Evolutionary conservation across 768 basidiomycete genomes (phyloP), one percentile per base, ranked within the genome.

Genomic region (Lentinula aciculospora): DNA sequence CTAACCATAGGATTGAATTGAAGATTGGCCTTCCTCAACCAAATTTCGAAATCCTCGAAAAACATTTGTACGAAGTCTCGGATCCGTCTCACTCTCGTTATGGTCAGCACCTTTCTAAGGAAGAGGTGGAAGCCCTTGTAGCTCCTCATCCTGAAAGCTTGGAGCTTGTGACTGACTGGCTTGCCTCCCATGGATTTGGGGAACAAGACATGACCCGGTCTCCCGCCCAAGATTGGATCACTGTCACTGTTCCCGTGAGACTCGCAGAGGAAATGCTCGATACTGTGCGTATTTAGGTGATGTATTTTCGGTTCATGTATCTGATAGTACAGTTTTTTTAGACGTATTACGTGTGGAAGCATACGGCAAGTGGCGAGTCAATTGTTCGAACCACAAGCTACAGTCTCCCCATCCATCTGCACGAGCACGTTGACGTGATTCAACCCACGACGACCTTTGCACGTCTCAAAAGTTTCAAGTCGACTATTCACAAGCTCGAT

Each of bases 211-310:
- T 83, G 21, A 60, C 69, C 40, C 80, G 82, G 8, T 86, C 88
- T 10, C 77, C 84, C 2, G 86, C 87, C 0, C 76, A 80, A 48
- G 88, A 89, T 60, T 91, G 87, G 88, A 71, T 89, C 12, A 81
- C 75, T 5, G 66, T 88, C 39, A 80, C 68, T 12, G 70, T 88
- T 6, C 80, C 86, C 0, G 75, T 91, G 45, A 63, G 71, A 32
- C 60, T 83, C 25, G 88, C 83, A 0, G 88, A 91, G 68, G 71
- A 80, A 62, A 84, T 91, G 81, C 76, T 91, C n/a, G 72, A 82
- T 64, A 85, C 89, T 46, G 86, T 87, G 80, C 65, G 29, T 8
- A 6, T 37, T 25, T 31, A 56, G 17, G 47, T 44, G 55, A 59
- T 44, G 46, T 25, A n/a, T 44, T 4, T 17, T 40, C 40, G 23